Evolutionary conservation across 2,329 filamentous ascomycete species (phyloP).

Genomic region (Cercospora sesami): DNA sequence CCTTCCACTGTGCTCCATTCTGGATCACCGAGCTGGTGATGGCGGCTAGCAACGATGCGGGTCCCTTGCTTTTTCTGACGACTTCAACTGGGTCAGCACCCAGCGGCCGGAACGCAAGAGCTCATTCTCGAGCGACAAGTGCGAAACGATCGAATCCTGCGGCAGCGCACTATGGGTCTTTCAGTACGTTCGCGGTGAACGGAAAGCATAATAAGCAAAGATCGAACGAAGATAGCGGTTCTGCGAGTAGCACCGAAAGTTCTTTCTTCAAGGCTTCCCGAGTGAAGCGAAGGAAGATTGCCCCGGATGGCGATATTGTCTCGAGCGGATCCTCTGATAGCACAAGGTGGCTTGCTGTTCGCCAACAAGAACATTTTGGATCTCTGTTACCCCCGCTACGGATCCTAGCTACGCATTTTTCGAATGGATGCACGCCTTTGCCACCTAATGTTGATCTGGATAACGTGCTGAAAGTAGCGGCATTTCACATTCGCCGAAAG

Average conservation of each 20-base stretch:
- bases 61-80: conserved; percentile 17
- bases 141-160: conserved; percentile 11
- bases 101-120: conserved; percentile 18
- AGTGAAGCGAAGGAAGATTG: background rate
- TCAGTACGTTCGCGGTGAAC: conserved; percentile 9
- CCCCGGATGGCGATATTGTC: background rate
- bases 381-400: background rate
- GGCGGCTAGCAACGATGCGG: background rate
- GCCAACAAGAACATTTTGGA: background rate
- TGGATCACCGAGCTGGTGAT: conserved; percentile 5
- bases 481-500: conserved; percentile 21
- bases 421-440: conserved; percentile 7
- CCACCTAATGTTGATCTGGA: conserved; percentile 17
- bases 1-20: background rate
- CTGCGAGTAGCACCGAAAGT: background rate
- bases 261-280: background rate
- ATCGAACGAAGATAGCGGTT: background rate
- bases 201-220: background rate
- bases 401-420: conserved; percentile 10
- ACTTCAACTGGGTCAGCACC: conserved; percentile 12
- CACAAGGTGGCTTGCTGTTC: background rate
- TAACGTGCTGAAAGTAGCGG: conserved; percentile 18
- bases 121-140: conserved; percentile 11
- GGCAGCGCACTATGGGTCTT: conserved; percentile 13
- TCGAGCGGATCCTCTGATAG: background rate